Conservation (phyloP, 1,139 yeast species). For the Saccharomyces hybrid region DNA sequence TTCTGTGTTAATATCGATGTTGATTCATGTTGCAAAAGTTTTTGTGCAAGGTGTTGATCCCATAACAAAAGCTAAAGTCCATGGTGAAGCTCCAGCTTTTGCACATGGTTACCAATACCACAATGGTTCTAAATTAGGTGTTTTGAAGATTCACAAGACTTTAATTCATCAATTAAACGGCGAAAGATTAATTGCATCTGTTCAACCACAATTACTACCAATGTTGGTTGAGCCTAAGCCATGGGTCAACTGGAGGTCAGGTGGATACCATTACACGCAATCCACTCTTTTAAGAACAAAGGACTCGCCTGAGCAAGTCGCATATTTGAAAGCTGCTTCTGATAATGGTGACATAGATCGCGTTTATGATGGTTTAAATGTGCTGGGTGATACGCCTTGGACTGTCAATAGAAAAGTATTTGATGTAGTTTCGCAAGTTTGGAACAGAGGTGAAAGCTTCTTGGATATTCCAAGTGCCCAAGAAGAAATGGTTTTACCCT, state of each 20-base stretch:
- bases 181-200: constrained; percentile 55
- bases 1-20: constrained; percentile 63
- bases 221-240: constrained; percentile 87
- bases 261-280: constrained; percentile 71
- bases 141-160: constrained; percentile 65
- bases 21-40: constrained; percentile 77
- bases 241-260: constrained; percentile 75
- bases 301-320: constrained; percentile 84
- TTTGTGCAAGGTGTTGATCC: constrained; percentile 76
- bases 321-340: constrained; percentile 80
- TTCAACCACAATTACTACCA: constrained; percentile 86
- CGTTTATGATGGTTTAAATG: constrained; percentile 78
- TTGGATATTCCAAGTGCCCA: constrained; percentile 70
- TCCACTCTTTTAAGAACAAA: constrained; percentile 63
- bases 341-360: constrained; percentile 55
- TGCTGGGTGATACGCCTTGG: constrained; percentile 87
- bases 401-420: constrained; percentile 72
- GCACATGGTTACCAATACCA: constrained; percentile 79
- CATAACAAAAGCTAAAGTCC: constrained; percentile 55
- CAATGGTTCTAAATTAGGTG: constrained; percentile 74
- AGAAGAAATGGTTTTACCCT: constrained; percentile 51
- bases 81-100: constrained; percentile 82
- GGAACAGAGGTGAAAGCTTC: constrained; percentile 81
- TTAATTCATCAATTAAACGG: constrained; percentile 61
- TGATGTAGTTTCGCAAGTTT: constrained; percentile 60